Conservation (phyloP, 345 rosid genomes). For the Camelina laxa region DNA sequence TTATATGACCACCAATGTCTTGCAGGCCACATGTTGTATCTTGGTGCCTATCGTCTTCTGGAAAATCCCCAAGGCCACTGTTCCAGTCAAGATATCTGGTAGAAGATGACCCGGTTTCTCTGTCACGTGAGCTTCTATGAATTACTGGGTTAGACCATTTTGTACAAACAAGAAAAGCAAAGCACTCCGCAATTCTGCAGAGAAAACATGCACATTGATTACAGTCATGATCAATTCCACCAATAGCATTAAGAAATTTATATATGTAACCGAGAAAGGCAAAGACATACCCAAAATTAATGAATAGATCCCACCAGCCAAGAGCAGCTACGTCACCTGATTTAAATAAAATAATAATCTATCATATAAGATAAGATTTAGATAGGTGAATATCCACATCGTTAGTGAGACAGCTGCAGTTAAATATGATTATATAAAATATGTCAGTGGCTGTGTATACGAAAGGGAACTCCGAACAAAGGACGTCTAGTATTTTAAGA, state of each 20-base stretch:
- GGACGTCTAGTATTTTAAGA: neutral
- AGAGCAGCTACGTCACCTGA: constrained; percentile 81
- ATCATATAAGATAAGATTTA: neutral
- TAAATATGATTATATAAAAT: neutral
- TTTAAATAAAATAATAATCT: constrained; percentile 13
- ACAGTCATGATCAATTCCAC: constrained; percentile 20
- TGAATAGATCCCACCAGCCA: constrained; percentile 54
- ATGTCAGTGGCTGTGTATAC: constrained; percentile 10
- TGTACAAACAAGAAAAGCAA: constrained; percentile 92
- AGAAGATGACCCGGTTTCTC: constrained; percentile 71
- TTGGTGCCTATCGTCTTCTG: constrained; percentile 64
- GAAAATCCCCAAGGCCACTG: constrained; percentile 66
- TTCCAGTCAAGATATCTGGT: constrained; percentile 86
- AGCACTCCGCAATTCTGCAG: constrained; percentile 93
- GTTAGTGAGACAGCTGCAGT: neutral
- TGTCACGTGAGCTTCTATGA: constrained; percentile 60
- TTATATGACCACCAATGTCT: constrained; percentile 92
- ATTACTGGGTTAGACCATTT: constrained; percentile 94
- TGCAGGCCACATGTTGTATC: constrained; percentile 75
- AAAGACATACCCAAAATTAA: constrained; percentile 75
- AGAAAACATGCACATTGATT: constrained; percentile 38
- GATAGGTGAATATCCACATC: constrained; percentile 3
- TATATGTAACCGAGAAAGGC: constrained; percentile 11
- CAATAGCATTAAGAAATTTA: neutral
- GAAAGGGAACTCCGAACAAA: too few relatives aligned